Base-by-base conservation (phyloP, 1,284 basidiomycete genomes). In the Serendipita sp. region DNA sequence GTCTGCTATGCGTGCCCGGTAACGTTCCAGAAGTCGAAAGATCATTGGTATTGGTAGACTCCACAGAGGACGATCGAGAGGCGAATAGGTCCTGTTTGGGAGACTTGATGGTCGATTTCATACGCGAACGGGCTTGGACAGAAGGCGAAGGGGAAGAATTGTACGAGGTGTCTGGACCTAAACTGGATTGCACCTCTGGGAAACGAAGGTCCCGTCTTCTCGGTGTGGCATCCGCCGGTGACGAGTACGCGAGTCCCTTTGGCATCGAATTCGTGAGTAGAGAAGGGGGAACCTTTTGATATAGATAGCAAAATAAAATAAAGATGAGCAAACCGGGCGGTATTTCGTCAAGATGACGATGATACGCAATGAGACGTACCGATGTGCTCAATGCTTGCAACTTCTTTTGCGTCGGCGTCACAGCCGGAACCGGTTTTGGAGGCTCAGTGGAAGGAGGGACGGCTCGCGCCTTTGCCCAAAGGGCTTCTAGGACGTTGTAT, bases 81-180 rank as follows among this genome's bases (percentile, higher is more conserved):
- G 53, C 53, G 32, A 58, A 58, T 8, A 58, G n/a, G 32, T 58
- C 53, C 30, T 35, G 53, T 22, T 17, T 30, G 5, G 53, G 32
- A 22, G 32, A 35, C 30, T 58, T 58, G 15, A 58, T 30, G 1
- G 53, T 22, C 15, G 22, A 6, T 26, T 58, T 58, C 53, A 58
- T 58, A 10, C 53, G 53, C 26, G 53, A 58, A n/a, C 53, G 53
- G 10, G 53, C 53, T 58, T 58, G 53, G 32, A 58, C 53, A n/a
- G 53, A 58, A 35, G 53, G 53, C n/a, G 53, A 58, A 35, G 53
- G 53, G 12, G 53, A 30, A 6, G 53, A 58, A 35, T 58, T 58
- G 53, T 10, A 22, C 4, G 53, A 34, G 6, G 22, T 30, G 32
- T 58, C 53, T 10, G 30, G 26, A 17, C 5, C 22, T 10, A 58